Base-by-base conservation (phyloP, 371 early-diverging fungal genomes). In the Mortierella sp. region DNA sequence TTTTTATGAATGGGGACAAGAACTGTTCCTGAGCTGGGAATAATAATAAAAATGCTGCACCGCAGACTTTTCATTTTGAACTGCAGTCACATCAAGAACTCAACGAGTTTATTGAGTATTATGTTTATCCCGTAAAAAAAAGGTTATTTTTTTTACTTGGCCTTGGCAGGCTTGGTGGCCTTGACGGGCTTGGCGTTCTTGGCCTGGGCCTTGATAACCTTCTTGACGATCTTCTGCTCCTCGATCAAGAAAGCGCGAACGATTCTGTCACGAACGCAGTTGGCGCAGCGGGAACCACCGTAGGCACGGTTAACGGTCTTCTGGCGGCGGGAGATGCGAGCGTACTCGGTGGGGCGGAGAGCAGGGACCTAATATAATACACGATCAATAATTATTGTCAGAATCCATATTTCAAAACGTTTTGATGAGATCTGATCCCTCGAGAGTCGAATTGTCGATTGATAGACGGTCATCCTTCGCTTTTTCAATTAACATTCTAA, bases 231-330 rank as follows among this genome's bases (percentile, higher is more conserved):
- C 96, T 98, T 98, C 91, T 98, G 98, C 91, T 98, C 99, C 91
- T 98, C 99, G 75, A 98, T 95, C 85, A 98, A 92, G 95, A 98
- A 98, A 83, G 98, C 97, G 81, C 99, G 97, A 83, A 98, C 95
- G 89, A 98, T 97, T 78, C 93, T 94, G 86, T 90, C 90, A 86
- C 98, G 94, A 70, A 98, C 98, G 89, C 98, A 97, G 87, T 74
- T 74, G 65, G 74, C 74, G 74, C 68, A 74, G 35, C 74, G 74
- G 74, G 69, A 64, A 52, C 69, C 64, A 89, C 99, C 99, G 87
- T 99, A 99, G 71, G 98, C 96, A 85, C 99, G 96, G 88, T 90
- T 91, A 83, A 99, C 97, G 84, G 87, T 86, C 96, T 98, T 97
- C 85, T 97, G 90, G 85, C 93, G 93, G 92, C 95, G 95, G 88